Conservation (phyloP, 495 filamentous ascomycete genomes). For the Talaromyces trachyspermus region DNA sequence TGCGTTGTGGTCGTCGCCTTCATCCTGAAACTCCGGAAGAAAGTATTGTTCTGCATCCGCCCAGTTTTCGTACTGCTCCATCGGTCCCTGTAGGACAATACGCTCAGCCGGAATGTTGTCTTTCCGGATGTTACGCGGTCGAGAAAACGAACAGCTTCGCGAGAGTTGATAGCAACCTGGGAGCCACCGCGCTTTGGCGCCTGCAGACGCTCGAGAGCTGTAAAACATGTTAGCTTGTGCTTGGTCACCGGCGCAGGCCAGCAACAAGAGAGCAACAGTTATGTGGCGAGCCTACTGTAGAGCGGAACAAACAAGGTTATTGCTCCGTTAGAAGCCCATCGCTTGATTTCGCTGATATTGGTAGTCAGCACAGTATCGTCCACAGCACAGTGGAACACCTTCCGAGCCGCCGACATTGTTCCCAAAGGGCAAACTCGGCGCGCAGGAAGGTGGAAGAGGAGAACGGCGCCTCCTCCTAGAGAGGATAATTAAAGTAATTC, state of each 20-base stretch:
- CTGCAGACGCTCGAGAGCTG: constrained; percentile 51
- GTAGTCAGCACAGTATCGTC: constrained; percentile 65
- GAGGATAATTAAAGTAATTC: constrained; percentile 4
- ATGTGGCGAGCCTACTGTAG: constrained; percentile 45
- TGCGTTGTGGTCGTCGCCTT: constrained; percentile 21
- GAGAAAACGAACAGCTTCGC: constrained; percentile 57
- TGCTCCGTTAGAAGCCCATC: constrained; percentile 56
- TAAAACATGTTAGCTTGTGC: not conserved
- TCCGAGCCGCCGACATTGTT: constrained; percentile 44
- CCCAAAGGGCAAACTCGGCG: not conserved
- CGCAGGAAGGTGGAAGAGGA: not conserved
- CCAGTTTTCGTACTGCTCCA: constrained; percentile 53
- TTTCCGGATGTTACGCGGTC: constrained; percentile 54
- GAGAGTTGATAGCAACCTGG: constrained; percentile 51
- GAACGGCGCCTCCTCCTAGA: constrained; percentile 1
- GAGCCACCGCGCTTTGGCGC: constrained; percentile 51
- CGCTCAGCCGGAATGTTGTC: constrained; percentile 40
- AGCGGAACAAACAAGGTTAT: constrained; percentile 63
- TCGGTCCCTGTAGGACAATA: constrained; percentile 48
- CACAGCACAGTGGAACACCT: constrained; percentile 66
- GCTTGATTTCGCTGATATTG: constrained; percentile 62
- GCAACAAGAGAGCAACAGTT: constrained; percentile 3
- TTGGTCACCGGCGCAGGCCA: constrained; percentile 9
- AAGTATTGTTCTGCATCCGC: constrained; percentile 56
- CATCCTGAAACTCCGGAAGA: constrained; percentile 44